Evolutionary conservation across 208 protist species (phyloP).

Genomic region (Trypanosoma boissoni): DNA sequence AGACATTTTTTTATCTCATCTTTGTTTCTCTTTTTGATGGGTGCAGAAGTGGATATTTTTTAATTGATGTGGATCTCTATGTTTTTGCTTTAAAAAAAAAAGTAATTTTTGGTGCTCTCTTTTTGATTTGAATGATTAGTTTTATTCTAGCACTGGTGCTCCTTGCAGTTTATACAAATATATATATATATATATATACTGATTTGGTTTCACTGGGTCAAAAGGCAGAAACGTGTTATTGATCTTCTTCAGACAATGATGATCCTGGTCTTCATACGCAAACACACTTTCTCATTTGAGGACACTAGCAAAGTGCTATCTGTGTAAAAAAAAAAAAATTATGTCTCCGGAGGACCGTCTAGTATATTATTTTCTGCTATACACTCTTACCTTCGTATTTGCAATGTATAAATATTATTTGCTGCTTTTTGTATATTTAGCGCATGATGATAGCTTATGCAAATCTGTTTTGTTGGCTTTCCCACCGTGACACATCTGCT

Average conservation of each 20-base stretch:
- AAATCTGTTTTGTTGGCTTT: conserved; percentile 74
- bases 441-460: conserved; percentile 57
- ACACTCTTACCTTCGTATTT: conserved; percentile 56
- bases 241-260: conserved; percentile 36
- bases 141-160: conserved; percentile 65
- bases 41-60: too few relatives aligned
- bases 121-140: conserved; percentile 53
- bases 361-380: conserved; percentile 40
- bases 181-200: too few relatives aligned
- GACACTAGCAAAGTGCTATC: conserved; percentile 73
- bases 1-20: conserved; percentile 77
- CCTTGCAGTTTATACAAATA: too few relatives aligned
- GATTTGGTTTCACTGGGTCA: too few relatives aligned
- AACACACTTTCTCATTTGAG: conserved; percentile 81
- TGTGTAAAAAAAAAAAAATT: conserved; percentile 81
- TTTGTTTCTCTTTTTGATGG: conserved; percentile 44
- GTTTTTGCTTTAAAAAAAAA: conserved; percentile 60
- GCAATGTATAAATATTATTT: conserved; percentile 63
- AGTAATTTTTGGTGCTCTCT: conserved; percentile 61
- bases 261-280: conserved; percentile 65
- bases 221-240: too few relatives aligned
- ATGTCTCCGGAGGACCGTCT: conserved; percentile 40
- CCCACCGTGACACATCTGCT: conserved; percentile 45
- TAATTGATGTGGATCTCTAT: conserved; percentile 45
- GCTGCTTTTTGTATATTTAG: conserved; percentile 66